Percentiles rank a stretch among this genome's conserved stretches.
Conservation (phyloP, 2,329 filamentous ascomycete species). For the Aspergillus fischeri region DNA sequence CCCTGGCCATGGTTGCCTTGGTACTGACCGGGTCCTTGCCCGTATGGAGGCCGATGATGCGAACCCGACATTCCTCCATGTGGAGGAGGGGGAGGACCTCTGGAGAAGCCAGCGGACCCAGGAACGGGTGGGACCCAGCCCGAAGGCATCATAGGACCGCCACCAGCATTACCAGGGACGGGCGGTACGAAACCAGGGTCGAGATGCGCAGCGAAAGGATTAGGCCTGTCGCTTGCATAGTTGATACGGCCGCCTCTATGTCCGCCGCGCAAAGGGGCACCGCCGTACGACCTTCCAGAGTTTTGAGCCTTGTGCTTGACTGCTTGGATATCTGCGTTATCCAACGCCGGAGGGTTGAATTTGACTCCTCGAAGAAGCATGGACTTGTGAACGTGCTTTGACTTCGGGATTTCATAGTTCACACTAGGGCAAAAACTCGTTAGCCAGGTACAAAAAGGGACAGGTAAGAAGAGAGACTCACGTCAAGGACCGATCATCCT, state of each 20-base stretch:
- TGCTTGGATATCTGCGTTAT: slow-evolving; percentile 69
- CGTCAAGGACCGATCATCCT: slow-evolving; percentile 83
- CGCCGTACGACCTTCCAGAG: slow-evolving; percentile 66
- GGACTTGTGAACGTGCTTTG: slow-evolving; percentile 75
- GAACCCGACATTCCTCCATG: slow-evolving; percentile 29
- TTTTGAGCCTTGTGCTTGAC: slow-evolving; percentile 63
- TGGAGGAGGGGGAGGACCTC: slow-evolving; percentile 38
- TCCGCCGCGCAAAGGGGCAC: slow-evolving; percentile 56
- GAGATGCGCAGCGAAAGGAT: slow-evolving; percentile 47
- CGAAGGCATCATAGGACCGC: slow-evolving; percentile 28
- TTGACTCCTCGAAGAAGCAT: slow-evolving; percentile 85
- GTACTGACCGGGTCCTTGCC: slow-evolving; percentile 17
- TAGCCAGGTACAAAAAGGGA: background rate
- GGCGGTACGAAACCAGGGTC: slow-evolving; percentile 38
- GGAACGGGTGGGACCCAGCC: slow-evolving; percentile 32
- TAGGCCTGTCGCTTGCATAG: slow-evolving; percentile 45
- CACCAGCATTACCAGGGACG: slow-evolving; percentile 24
- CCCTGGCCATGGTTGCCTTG: slow-evolving; percentile 15
- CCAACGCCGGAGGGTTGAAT: slow-evolving; percentile 67
- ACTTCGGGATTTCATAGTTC: slow-evolving; percentile 75
- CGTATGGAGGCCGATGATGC: slow-evolving; percentile 19
- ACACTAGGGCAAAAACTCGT: slow-evolving; percentile 55
- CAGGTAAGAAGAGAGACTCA: slow-evolving; percentile 43
- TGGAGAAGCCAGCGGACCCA: slow-evolving; percentile 28
- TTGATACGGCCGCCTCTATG: slow-evolving; percentile 51